A percentile compares a stretch with the other conserved stretches of the same genome.
Evolutionary conservation across 192 early-diverging fungal genomes (phyloP).

Genomic region (Coemansia sp.): DNA sequence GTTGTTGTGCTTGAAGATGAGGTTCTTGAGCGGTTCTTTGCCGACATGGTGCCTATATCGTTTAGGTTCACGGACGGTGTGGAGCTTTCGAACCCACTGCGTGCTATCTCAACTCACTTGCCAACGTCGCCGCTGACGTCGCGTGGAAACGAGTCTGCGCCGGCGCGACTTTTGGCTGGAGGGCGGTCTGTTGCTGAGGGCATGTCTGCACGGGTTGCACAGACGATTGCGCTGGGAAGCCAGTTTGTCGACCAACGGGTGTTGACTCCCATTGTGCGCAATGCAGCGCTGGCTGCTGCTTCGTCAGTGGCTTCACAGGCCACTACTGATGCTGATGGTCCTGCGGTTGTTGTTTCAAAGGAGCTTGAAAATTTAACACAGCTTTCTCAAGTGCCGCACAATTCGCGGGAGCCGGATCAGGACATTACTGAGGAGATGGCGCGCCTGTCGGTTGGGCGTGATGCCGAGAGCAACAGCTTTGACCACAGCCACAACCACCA

Average conservation of each 20-base stretch:
- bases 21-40: conserved; percentile 82
- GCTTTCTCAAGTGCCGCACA: conserved; percentile 10
- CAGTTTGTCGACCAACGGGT: conserved; percentile 49
- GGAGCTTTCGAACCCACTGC: conserved; percentile 49
- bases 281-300: conserved; percentile 16
- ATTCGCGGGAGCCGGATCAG: not conserved
- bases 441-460: not conserved
- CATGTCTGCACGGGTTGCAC: conserved; percentile 45
- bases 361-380: conserved; percentile 3
- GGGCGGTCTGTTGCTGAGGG: conserved; percentile 38
- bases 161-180: conserved; percentile 31
- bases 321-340: not conserved
- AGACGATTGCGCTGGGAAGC: conserved; percentile 51
- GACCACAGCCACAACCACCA: not conserved
- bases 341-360: not conserved
- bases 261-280: conserved; percentile 42
- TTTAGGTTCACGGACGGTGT: conserved; percentile 53
- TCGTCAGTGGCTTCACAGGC: not conserved
- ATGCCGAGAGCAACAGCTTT: not conserved
- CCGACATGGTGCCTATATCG: conserved; percentile 47
- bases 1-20: conserved; percentile 88
- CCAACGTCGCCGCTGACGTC: conserved; percentile 35
- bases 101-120: conserved; percentile 41
- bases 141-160: conserved; percentile 20
- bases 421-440: not conserved